Conservation (phyloP, 2,329 filamentous ascomycete genomes). For the Aureobasidium zeae region DNA sequence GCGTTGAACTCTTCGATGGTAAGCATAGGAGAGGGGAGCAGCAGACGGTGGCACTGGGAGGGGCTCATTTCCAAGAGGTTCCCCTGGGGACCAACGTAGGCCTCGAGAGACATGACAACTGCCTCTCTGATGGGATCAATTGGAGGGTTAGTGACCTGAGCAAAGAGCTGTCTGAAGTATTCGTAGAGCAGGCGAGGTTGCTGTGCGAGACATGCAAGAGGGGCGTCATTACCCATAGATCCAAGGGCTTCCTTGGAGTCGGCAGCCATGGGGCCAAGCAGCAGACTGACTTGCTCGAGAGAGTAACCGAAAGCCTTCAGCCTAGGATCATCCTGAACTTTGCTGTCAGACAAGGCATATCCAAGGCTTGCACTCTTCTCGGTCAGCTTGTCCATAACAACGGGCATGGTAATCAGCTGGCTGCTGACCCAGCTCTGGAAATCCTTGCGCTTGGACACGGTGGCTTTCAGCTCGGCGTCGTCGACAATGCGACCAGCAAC, state of each 20-base stretch:
- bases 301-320: constrained; percentile 88
- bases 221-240: constrained; percentile 96
- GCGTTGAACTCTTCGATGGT: constrained; percentile 87
- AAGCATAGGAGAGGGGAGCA: constrained; percentile 80
- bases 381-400: constrained; percentile 55
- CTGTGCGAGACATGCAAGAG: constrained; percentile 81
- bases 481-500: constrained; percentile 87
- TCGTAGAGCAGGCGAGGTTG: constrained; percentile 84
- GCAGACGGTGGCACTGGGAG: constrained; percentile 75
- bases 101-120: constrained; percentile 95
- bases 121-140: constrained; percentile 96
- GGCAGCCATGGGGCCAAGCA: constrained; percentile 90
- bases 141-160: constrained; percentile 94
- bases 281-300: constrained; percentile 84
- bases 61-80: constrained; percentile 91
- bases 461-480: constrained; percentile 81
- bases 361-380: constrained; percentile 54
- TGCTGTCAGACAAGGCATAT: constrained; percentile 56
- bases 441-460: constrained; percentile 76
- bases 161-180: constrained; percentile 96
- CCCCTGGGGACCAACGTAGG: constrained; percentile 91
- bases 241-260: constrained; percentile 95
- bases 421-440: constrained; percentile 83
- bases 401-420: constrained; percentile 72
- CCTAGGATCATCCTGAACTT: constrained; percentile 74